Evolutionary conservation across 345 rosid species (phyloP).

Genomic region (Theobroma cacao): DNA sequence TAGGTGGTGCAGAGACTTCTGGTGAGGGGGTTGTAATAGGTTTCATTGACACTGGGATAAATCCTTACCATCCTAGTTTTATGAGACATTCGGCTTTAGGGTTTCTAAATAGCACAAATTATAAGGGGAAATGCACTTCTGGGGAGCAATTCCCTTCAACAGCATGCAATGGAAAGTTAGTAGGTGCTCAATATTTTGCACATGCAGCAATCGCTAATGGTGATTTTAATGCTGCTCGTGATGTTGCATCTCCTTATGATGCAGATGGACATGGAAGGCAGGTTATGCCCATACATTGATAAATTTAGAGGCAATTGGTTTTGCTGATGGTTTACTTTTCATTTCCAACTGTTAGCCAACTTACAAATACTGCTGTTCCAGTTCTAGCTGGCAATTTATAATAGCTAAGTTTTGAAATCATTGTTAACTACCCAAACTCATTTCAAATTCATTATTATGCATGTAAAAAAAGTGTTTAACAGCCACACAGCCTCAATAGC

Average conservation of each 20-base stretch:
- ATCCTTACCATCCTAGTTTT: constrained; percentile 50
- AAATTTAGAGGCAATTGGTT: neutral
- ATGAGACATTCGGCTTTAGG: constrained; percentile 2
- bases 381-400: neutral
- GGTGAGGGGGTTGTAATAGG: constrained; percentile 53
- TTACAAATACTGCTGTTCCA: neutral
- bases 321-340: neutral
- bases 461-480: neutral
- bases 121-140: constrained; percentile 38
- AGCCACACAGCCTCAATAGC: constrained; percentile 55
- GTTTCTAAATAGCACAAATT: constrained; percentile 17
- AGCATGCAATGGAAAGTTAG: constrained; percentile 43
- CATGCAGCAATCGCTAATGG: constrained; percentile 43
- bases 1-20: constrained; percentile 35
- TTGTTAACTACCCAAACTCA: neutral
- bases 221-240: constrained; percentile 41
- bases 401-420: neutral
- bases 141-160: constrained; percentile 35
- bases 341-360: neutral
- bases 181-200: constrained; percentile 51
- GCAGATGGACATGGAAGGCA: constrained; percentile 62
- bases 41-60: constrained; percentile 46
- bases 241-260: constrained; percentile 44
- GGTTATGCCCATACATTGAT: constrained; percentile 10
- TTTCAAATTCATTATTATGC: neutral